phyloP scores from a whole-genome alignment of 1,284 basidiomycete genomes.

The Apiotrichum gracile region DNA sequence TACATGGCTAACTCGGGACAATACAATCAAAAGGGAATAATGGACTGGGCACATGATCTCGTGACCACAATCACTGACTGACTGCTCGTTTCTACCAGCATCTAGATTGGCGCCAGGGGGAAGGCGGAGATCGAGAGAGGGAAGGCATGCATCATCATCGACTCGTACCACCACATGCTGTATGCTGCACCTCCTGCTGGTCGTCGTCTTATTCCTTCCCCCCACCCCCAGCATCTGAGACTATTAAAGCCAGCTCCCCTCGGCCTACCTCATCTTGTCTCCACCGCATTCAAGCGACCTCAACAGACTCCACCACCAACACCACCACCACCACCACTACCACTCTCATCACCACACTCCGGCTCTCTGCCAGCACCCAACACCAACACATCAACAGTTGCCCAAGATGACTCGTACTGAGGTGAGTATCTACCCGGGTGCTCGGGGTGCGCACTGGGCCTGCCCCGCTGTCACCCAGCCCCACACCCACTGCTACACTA shows the following conservation, averaged over 20 bases:
- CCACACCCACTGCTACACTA: not conserved
- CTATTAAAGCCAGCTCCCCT: not conserved
- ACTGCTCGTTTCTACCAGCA: too few relatives aligned
- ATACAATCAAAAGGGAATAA: too few relatives aligned
- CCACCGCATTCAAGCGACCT: not conserved
- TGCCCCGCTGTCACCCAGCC: not conserved
- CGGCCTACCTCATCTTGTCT: not conserved
- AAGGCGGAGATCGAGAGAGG: too few relatives aligned
- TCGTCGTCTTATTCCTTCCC: not conserved
- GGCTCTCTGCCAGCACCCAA: constrained; percentile 4
- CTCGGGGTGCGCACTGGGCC: too few relatives aligned
- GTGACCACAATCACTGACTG: too few relatives aligned
- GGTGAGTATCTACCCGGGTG: constrained; percentile 10
- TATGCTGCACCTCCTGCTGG: not conserved
- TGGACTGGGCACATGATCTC: too few relatives aligned
- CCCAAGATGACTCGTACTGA: constrained; percentile 23
- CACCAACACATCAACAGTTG: not conserved
- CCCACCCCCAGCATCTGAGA: not conserved
- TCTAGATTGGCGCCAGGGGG: too few relatives aligned
- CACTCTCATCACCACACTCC: not conserved
- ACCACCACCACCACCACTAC: constrained; percentile 1
- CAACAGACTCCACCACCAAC: not conserved
- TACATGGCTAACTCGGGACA: too few relatives aligned
- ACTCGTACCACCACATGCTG: too few relatives aligned
- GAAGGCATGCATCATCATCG: too few relatives aligned